Evolutionary conservation across 768 basidiomycete species (phyloP), one percentile per base, ranked within the genome.

Genomic region (Clavaria fumosa): DNA sequence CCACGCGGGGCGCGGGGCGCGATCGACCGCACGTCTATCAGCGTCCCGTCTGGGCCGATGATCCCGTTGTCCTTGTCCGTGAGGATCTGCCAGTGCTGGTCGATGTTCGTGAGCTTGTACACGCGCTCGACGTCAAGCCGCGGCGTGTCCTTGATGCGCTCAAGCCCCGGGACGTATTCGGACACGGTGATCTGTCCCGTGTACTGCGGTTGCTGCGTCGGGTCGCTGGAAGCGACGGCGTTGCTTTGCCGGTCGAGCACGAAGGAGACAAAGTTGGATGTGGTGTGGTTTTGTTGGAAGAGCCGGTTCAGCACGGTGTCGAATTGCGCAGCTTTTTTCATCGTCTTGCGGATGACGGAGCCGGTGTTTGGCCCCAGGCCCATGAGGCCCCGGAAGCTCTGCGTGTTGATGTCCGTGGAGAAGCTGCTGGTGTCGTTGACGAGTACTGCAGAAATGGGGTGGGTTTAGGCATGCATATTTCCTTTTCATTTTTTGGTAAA

Each of bases 21-120:
- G 42, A 80, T 75, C 4, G 80, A 80, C 10, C 69, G 56, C 38
- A 72, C 55, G 17, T 59, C 43, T 42, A 86, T 75, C 7, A 69
- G 54, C 17, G 68, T 58, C 17, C 81, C 80, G 48, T 84, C 82
- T 0, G 83, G 83, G 5, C 83, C 83, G 44, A 79, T 75, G 33
- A 86, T 70, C 18, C 77, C 80, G 31, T 60, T 56, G 38, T 69
- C 49, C 7, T 43, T 31, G 57, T 85, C 79, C 0, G 77, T 75
- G 38, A 76, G 53, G 9, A 73, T 63, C 47, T 83, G 80, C 82
- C 82, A 86, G 53, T 86, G 83, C 57, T 85, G 83, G 48, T 83
- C 78, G 50, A 47, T 38, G 34, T 4, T 38, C 23, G 40, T 37
- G 5, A 78, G 53, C 40, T 58, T 60, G 46, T 71, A 70, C 23